phyloP scores from a whole-genome alignment of 73 alveolate species.

The Tetrahymena malaccensis region DNA sequence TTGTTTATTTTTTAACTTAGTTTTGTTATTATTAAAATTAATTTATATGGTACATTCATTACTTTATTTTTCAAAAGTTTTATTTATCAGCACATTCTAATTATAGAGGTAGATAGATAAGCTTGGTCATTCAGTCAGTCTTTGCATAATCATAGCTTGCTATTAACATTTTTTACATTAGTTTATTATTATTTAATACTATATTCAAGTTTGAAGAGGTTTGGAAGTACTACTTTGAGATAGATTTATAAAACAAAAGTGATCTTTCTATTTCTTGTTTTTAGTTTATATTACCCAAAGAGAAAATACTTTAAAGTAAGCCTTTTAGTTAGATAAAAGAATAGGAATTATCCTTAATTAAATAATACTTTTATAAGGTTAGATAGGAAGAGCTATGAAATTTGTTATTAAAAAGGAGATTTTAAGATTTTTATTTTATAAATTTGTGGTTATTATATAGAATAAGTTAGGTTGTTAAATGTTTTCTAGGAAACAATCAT shows the following conservation, averaged over 20 bases:
- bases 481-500: neutral
- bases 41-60: neutral
- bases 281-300: too few relatives aligned
- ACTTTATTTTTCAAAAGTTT: too few relatives aligned
- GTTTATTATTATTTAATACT: too few relatives aligned
- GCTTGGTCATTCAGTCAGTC: neutral
- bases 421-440: too few relatives aligned
- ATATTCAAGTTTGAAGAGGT: neutral
- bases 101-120: too few relatives aligned
- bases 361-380: too few relatives aligned
- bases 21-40: too few relatives aligned
- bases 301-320: neutral
- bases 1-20: too few relatives aligned
- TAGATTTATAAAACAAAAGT: neutral
- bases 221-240: neutral
- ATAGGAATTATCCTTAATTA: neutral
- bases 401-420: too few relatives aligned
- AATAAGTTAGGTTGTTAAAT: neutral
- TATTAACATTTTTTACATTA: neutral
- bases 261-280: too few relatives aligned
- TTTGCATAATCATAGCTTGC: neutral
- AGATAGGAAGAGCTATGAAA: neutral
- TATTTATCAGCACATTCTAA: too few relatives aligned
- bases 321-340: neutral
- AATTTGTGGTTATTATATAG: neutral